phyloP scores from a whole-genome alignment of 306 rosid species.

The Begonia loranthoides region DNA sequence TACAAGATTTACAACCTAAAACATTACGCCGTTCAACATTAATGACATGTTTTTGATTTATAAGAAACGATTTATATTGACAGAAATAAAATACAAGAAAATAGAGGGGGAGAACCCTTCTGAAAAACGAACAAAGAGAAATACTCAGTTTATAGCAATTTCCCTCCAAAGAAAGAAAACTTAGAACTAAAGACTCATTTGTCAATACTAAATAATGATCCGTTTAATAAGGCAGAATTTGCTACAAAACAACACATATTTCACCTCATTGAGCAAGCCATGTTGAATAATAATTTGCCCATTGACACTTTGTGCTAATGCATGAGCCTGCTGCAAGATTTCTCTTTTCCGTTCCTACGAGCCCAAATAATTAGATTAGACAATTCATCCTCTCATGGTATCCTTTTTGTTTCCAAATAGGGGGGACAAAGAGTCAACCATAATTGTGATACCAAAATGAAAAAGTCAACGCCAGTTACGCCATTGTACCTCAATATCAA shows the following conservation, averaged over 20 bases:
- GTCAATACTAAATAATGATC: background rate
- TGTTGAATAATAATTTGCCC: slow-evolving; percentile 49
- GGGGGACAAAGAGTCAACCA: no score
- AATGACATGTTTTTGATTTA: background rate
- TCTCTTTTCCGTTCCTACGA: slow-evolving; percentile 57
- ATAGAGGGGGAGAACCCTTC: no score
- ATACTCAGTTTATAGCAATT: background rate
- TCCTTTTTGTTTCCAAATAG: no score
- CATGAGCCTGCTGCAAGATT: slow-evolving; percentile 45
- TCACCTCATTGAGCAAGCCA: slow-evolving; percentile 78
- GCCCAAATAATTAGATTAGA: slow-evolving; percentile 5
- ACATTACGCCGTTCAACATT: background rate
- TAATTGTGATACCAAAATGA: no score
- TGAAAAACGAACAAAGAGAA: no score
- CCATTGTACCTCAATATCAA: slow-evolving; percentile 50
- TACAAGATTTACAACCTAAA: slow-evolving; percentile 84
- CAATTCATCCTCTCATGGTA: background rate
- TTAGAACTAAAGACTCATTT: no score
- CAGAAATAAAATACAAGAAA: no score
- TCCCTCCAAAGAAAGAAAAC: no score
- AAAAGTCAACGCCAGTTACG: no score
- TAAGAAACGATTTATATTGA: background rate
- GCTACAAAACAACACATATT: slow-evolving; percentile 12
- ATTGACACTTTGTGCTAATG: slow-evolving; percentile 58
- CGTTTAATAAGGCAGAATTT: slow-evolving; percentile 7